Evolutionary conservation across 768 basidiomycete species (phyloP), one percentile per base, ranked within the genome.

Genomic region (Boletus vermiculosoides): DNA sequence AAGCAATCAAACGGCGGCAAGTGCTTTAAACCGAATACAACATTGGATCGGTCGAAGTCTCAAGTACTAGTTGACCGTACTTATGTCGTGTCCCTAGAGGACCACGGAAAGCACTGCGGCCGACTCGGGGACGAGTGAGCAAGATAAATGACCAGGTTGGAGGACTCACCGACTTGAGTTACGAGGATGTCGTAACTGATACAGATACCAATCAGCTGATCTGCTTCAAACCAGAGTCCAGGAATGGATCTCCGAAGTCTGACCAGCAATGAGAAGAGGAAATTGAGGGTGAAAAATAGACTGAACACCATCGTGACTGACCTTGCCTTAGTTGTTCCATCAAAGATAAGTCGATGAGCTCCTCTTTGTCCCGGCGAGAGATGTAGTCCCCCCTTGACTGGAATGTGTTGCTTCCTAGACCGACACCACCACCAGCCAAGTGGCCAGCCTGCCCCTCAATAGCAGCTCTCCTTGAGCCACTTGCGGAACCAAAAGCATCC

Each of bases 201-300:
- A 25, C 18, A 12, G 10, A 47, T 44, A 30, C 23, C 51, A 18
- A 54, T 68, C 46, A 65, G 28, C 74, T 65, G 49, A 56, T 34
- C 46, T 64, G 59, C 54, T 74, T 73, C 40, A 69, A 59, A 28
- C 50, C 55, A 53, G 65, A 58, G 22, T 83, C 80, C 42, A 74
- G 66, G 67, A 84, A 83, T 31, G 82, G 82, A 71, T 84, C 82
- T 22, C 82, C 82, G 39, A 83, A 78, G 63, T 83, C 82, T 83
- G 63, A 31, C 44, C 56, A 52, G 31, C 30, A 30, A 50, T 48
- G 22, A 5, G 44, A 42, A 31, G 37, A 45, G 34, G 33, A 54
- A 8, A 30, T 28, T 50, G 34, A 52, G 54, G 39, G 54, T 48
- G 45, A 37, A 56, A 28, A 48, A 50, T 57, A 51, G 36, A 40